Evolutionary conservation across 768 basidiomycete genomes (phyloP).

Genomic region (Phlegmacium glaucopus): DNA sequence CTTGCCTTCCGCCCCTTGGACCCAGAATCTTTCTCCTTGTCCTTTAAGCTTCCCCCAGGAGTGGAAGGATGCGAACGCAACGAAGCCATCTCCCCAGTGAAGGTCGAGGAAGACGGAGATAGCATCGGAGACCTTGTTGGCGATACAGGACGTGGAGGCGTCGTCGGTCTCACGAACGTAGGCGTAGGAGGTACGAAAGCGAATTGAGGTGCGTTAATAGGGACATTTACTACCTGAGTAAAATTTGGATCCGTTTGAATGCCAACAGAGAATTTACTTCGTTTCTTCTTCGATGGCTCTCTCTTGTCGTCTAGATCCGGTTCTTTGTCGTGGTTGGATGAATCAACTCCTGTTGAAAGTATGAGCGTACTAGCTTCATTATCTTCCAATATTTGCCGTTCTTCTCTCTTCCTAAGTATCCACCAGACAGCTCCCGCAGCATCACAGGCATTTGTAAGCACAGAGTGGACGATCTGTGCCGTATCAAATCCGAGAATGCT

Average conservation of each 20-base stretch:
- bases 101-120: constrained; percentile 50
- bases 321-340: constrained; percentile 14
- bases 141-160: constrained; percentile 51
- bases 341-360: constrained; percentile 14
- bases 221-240: constrained; percentile 8
- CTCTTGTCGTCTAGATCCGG: constrained; percentile 5
- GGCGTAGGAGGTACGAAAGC: constrained; percentile 79
- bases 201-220: constrained; percentile 48
- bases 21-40: constrained; percentile 43
- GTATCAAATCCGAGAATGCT: constrained; percentile 84
- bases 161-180: constrained; percentile 44
- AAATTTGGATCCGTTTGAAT: constrained; percentile 44
- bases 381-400: constrained; percentile 45
- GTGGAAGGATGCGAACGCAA: constrained; percentile 65
- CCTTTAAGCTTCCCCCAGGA: constrained; percentile 59
- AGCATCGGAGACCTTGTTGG: constrained; percentile 49
- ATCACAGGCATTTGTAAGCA: constrained; percentile 90
- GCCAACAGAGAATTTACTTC: constrained; percentile 28
- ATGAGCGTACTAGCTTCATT: constrained; percentile 12
- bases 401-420: constrained; percentile 86
- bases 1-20: constrained; percentile 64
- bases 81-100: constrained; percentile 45
- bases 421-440: constrained; percentile 92
- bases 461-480: constrained; percentile 93
- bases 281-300: constrained; percentile 30